Conservation (phyloP, 2,329 filamentous ascomycete genomes). For the Ciborinia camelliae region DNA sequence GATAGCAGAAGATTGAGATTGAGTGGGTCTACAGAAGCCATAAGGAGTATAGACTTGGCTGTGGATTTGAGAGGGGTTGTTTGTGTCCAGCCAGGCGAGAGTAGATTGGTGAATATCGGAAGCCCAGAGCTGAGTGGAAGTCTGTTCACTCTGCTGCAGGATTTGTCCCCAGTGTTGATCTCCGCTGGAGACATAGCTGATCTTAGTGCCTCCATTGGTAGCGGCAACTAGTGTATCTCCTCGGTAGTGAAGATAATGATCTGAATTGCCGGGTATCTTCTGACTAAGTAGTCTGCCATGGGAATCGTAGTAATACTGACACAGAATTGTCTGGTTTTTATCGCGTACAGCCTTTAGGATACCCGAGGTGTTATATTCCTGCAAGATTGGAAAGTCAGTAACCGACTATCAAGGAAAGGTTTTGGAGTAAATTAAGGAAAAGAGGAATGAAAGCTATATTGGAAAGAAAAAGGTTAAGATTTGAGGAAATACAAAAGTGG, state of each 20-base stretch:
- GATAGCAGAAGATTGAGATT: not conserved
- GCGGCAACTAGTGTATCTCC: not conserved
- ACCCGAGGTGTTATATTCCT: not conserved
- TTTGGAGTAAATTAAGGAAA: too few species aligned
- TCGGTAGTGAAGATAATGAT: not conserved
- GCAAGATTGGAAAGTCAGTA: too few species aligned
- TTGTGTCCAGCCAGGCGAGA: not conserved
- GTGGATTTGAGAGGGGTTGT: not conserved
- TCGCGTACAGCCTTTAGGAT: not conserved
- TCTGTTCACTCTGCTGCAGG: not conserved
- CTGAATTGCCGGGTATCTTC: not conserved
- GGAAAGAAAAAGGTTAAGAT: too few species aligned
- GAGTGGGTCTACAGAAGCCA: not conserved
- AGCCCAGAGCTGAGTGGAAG: not conserved
- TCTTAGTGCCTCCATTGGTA: not conserved
- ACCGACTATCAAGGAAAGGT: too few species aligned
- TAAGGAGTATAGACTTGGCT: not conserved
- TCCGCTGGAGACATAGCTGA: not conserved
- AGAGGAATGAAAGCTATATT: too few species aligned
- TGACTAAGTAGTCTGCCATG: not conserved
- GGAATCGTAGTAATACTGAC: not conserved
- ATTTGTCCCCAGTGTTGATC: conserved; percentile 1
- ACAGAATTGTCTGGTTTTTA: not conserved
- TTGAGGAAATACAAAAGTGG: too few species aligned
- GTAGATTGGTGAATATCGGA: not conserved